These are phyloP conservation scores for Podospora pseudoanserina DNA, from an alignment of 495 filamentous ascomycete species.

Conservation along the genomic window DNA sequence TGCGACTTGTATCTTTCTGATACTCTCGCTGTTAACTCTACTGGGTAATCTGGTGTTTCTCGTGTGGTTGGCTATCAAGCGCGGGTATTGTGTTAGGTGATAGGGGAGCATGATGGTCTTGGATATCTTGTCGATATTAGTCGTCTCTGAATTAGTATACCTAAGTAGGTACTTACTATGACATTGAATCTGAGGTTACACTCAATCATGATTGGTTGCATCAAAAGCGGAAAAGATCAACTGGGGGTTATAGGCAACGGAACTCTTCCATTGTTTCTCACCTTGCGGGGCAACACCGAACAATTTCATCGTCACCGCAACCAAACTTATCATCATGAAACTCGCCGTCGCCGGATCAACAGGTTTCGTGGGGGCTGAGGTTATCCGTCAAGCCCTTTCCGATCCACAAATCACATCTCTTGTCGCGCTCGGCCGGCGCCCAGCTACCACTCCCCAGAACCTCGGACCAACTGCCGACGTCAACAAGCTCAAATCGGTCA, in stretches of 20 bases:
- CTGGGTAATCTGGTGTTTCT: conserved; percentile 13
- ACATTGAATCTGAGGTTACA: too few species aligned
- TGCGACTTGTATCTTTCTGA: conserved; percentile 11
- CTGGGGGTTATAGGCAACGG: neutral
- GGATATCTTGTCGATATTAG: too few species aligned
- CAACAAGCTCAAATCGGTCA: conserved; percentile 41
- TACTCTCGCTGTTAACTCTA: conserved; percentile 1
- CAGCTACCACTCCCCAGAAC: conserved; percentile 8
- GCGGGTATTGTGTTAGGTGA: neutral
- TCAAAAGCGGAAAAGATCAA: neutral
- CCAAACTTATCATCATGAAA: conserved; percentile 36
- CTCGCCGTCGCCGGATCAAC: conserved; percentile 50
- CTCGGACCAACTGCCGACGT: conserved; percentile 17
- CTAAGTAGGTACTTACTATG: too few species aligned
- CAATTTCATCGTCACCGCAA: neutral
- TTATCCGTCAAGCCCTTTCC: conserved; percentile 44
- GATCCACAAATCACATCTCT: conserved; percentile 40
- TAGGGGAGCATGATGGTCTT: too few species aligned
- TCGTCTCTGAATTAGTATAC: too few species aligned
- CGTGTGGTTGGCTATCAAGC: neutral
- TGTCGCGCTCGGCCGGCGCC: conserved; percentile 40
- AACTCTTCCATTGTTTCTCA: neutral
- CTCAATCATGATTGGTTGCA: neutral
- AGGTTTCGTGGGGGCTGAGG: conserved; percentile 48
- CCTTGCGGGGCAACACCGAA: neutral